Evolutionary conservation across 306 rosid species (phyloP).

Genomic region (Gillenia trifoliata): DNA sequence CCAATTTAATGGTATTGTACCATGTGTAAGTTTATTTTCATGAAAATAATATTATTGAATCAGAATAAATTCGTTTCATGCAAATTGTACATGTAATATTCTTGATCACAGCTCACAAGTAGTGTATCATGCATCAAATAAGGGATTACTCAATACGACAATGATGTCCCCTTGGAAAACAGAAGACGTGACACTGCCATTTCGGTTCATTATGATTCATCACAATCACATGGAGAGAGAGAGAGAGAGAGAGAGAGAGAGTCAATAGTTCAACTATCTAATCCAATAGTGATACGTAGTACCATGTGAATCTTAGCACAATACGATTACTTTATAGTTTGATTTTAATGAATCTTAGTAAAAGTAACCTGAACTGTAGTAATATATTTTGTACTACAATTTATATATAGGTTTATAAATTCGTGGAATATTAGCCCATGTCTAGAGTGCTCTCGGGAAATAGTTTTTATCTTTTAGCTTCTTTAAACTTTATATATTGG

Average conservation of each 20-base stretch:
- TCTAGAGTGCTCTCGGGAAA: background rate
- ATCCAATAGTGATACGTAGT: background rate
- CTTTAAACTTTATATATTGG: background rate
- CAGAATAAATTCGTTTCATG: too few relatives aligned
- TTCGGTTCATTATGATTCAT: constrained; percentile 37
- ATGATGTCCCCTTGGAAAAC: constrained; percentile 50
- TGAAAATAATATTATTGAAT: too few relatives aligned
- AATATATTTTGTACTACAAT: background rate
- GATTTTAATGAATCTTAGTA: background rate
- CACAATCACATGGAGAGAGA: constrained; percentile 45
- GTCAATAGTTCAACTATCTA: background rate
- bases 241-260: constrained; percentile 1
- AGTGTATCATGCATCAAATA: constrained; percentile 41
- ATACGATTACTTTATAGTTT: background rate
- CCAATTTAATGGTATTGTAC: too few relatives aligned
- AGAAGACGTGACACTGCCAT: constrained; percentile 18
- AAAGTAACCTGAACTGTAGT: background rate
- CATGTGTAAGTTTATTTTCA: background rate
- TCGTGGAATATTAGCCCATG: background rate
- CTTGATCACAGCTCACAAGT: constrained; percentile 15
- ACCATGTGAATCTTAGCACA: background rate
- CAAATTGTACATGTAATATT: background rate
- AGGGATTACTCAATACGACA: constrained; percentile 43
- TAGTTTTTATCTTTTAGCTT: background rate
- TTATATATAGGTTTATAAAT: background rate